Evolutionary conservation across 2,329 filamentous ascomycete genomes (phyloP).

Genomic region (Teratosphaeria pseudoeucalypti): DNA sequence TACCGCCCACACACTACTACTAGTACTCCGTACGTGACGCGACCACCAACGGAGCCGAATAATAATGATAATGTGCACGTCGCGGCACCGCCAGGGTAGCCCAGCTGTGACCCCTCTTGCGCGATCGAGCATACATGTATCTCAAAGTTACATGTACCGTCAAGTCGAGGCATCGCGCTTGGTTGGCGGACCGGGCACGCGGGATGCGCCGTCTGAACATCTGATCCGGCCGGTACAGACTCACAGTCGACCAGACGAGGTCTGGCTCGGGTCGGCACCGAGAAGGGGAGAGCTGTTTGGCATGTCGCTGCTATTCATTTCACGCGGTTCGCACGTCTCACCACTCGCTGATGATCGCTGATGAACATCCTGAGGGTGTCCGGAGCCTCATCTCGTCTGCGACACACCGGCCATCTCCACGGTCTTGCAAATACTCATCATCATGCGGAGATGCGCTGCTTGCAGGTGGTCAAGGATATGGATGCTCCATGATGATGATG

Average conservation of each 20-base stretch:
- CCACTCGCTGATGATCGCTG: neutral
- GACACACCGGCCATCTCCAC: neutral
- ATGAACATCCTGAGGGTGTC: neutral
- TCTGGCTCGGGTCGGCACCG: neutral
- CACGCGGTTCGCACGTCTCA: neutral
- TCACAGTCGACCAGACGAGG: neutral
- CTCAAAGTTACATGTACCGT: too few species aligned
- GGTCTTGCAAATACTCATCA: neutral
- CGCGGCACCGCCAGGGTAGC: neutral
- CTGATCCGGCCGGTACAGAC: neutral
- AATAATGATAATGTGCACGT: neutral
- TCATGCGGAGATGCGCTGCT: neutral
- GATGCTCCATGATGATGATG: neutral
- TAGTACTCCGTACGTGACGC: neutral
- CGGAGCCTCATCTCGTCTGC: conserved; percentile 6
- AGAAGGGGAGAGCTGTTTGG: neutral
- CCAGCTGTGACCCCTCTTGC: neutral
- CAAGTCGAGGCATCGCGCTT: too few species aligned
- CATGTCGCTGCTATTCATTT: neutral
- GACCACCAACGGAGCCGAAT: neutral
- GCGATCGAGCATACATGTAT: neutral
- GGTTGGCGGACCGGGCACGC: neutral
- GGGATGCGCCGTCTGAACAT: conserved; percentile 4
- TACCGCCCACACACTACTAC: neutral
- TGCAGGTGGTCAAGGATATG: neutral